Percentiles rank a stretch among this genome's conserved stretches.
Conservation (phyloP, 768 basidiomycete species). For the Crucibulum laeve region DNA sequence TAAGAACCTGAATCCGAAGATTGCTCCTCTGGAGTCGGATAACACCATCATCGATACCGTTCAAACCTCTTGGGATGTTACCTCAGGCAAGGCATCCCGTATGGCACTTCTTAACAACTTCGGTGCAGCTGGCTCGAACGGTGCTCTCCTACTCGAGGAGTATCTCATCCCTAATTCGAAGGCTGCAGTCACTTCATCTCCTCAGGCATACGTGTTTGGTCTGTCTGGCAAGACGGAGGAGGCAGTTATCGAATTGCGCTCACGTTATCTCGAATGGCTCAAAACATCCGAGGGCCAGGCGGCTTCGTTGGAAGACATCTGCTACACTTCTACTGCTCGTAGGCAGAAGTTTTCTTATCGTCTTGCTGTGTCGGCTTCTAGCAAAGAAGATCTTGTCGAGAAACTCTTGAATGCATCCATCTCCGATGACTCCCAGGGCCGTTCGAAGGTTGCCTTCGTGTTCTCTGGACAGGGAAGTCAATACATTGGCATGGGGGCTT, state of each 20-base stretch:
- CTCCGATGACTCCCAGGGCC: constrained; percentile 21
- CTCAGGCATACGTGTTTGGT: too few relatives aligned
- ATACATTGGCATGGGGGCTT: constrained; percentile 58
- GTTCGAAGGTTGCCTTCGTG: constrained; percentile 48
- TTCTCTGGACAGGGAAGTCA: constrained; percentile 76
- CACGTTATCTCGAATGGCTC: constrained; percentile 45
- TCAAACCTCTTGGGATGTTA: constrained; percentile 35
- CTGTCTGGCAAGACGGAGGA: constrained; percentile 54
- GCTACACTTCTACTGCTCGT: constrained; percentile 67
- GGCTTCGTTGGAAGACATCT: constrained; percentile 41
- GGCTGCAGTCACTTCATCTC: constrained; percentile 17
- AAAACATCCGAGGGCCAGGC: constrained; percentile 17
- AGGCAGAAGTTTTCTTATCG: constrained; percentile 53
- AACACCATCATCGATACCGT: constrained; percentile 42
- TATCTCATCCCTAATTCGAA: neutral
- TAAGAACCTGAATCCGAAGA: constrained; percentile 49
- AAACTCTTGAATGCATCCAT: constrained; percentile 30
- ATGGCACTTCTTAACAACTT: constrained; percentile 70
- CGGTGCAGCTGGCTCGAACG: constrained; percentile 72
- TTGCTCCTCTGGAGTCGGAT: constrained; percentile 41
- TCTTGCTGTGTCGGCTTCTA: constrained; percentile 41
- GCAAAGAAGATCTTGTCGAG: constrained; percentile 40
- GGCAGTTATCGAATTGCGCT: constrained; percentile 44
- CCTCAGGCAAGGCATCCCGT: constrained; percentile 30
- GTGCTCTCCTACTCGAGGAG: constrained; percentile 59